Conservation (phyloP, 805 yeast genomes). For the Candida pseudoglaebosa region DNA sequence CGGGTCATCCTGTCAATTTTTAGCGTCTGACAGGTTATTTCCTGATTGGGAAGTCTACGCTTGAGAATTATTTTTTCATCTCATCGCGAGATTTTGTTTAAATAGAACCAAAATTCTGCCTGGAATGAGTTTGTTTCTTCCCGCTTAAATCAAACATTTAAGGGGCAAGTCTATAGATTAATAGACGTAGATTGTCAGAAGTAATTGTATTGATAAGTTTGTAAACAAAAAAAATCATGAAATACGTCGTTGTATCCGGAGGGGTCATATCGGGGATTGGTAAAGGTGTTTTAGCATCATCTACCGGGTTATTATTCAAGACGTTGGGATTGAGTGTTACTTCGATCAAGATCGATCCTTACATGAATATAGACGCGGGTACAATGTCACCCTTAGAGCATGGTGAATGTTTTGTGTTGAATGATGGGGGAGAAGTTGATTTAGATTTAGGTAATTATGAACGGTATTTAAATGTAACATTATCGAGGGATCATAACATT, state of each 20-base stretch:
- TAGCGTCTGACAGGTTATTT: neutral
- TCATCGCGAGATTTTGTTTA: slow-evolving; percentile 5
- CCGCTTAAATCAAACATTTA: slow-evolving; percentile 42
- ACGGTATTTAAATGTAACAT: slow-evolving; percentile 88
- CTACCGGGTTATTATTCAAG: slow-evolving; percentile 92
- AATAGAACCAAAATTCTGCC: neutral
- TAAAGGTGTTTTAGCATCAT: slow-evolving; percentile 96
- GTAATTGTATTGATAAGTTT: neutral
- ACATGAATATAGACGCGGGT: slow-evolving; percentile 99
- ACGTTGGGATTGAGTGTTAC: slow-evolving; percentile 94
- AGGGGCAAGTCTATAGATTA: slow-evolving; percentile 32
- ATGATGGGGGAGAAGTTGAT: slow-evolving; percentile 99
- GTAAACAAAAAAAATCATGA: too few relatives aligned
- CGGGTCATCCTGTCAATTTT: too few relatives aligned
- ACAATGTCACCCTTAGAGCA: slow-evolving; percentile 99
- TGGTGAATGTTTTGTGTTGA: slow-evolving; percentile 96
- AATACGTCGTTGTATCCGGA: slow-evolving; percentile 98
- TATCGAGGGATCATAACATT: slow-evolving; percentile 92
- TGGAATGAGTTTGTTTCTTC: slow-evolving; percentile 28
- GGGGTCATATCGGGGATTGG: slow-evolving; percentile 99
- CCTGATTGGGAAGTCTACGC: slow-evolving; percentile 18
- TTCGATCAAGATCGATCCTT: slow-evolving; percentile 97
- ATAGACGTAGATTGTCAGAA: slow-evolving; percentile 5
- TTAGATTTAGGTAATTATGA: slow-evolving; percentile 97
- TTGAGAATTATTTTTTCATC: slow-evolving; percentile 7